Evolutionary conservation across 495 filamentous ascomycete genomes (phyloP).

Genomic region (Neurospora terricola): DNA sequence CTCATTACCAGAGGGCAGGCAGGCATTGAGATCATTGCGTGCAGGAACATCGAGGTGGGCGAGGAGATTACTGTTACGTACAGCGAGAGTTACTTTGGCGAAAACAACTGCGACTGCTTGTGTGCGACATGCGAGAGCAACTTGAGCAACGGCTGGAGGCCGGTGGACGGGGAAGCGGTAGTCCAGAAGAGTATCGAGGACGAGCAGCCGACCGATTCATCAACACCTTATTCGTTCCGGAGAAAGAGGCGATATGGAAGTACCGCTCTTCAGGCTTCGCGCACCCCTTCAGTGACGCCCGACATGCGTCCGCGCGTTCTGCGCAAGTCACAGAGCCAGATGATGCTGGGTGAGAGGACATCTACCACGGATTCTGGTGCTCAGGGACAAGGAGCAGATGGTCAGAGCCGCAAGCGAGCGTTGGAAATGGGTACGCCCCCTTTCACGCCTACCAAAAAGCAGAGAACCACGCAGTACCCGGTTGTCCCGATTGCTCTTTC

Average conservation of each 20-base stretch:
- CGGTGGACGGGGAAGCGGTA: conserved; percentile 19
- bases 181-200: conserved; percentile 41
- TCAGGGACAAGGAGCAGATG: neutral
- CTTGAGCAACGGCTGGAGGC: conserved; percentile 71
- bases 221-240: conserved; percentile 29
- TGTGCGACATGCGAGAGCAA: conserved; percentile 78
- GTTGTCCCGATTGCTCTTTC: conserved; percentile 15
- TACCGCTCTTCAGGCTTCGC: conserved; percentile 21
- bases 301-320: conserved; percentile 36
- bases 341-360: conserved; percentile 16
- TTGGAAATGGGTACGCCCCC: conserved; percentile 30
- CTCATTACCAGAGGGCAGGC: conserved; percentile 71
- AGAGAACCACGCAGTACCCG: conserved; percentile 27
- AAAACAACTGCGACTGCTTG: conserved; percentile 89
- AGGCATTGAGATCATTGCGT: conserved; percentile 79
- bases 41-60: conserved; percentile 68
- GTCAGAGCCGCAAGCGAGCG: neutral
- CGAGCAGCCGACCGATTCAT: neutral
- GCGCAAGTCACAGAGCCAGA: conserved; percentile 25
- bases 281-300: conserved; percentile 38
- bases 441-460: conserved; percentile 33
- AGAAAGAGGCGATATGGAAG: conserved; percentile 34
- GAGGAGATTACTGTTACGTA: conserved; percentile 96
- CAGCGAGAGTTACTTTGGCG: conserved; percentile 91
- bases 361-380: conserved; percentile 11